These are phyloP conservation scores for Hygrophila difformis DNA, from an alignment of 257 asterid species.

Conservation along the genomic window DNA sequence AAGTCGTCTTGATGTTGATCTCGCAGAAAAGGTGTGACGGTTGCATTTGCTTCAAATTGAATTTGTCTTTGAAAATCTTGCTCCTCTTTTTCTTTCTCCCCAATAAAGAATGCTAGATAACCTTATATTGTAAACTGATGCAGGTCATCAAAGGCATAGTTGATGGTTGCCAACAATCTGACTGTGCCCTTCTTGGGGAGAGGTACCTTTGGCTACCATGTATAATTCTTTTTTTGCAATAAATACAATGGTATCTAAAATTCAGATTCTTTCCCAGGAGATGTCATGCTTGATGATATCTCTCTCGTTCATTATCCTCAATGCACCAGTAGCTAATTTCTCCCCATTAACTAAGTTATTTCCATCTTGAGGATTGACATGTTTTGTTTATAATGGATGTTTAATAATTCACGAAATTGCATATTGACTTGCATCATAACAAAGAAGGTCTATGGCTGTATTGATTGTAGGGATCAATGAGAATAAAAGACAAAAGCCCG, in stretches of 20 bases:
- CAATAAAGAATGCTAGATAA: background rate
- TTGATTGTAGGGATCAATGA: background rate
- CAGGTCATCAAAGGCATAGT: slow-evolving; percentile 96
- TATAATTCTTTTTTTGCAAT: too few species aligned
- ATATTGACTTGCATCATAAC: background rate
- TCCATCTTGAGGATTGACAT: too few species aligned
- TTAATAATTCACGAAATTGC: too few species aligned
- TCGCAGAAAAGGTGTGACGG: slow-evolving; percentile 79
- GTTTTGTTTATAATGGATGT: too few species aligned
- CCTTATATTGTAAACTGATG: slow-evolving; percentile 17
- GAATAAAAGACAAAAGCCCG: too few species aligned
- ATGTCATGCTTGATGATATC: too few species aligned
- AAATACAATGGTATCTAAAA: too few species aligned
- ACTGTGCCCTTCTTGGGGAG: slow-evolving; percentile 94
- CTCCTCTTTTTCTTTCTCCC: too few species aligned
- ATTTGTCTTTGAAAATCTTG: background rate
- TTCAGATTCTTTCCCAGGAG: too few species aligned
- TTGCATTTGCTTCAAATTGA: background rate
- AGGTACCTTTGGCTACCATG: slow-evolving; percentile 36
- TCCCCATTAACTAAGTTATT: too few species aligned
- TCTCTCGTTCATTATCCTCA: too few species aligned
- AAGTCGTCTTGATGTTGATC: slow-evolving; percentile 82
- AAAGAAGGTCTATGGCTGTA: background rate
- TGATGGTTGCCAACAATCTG: slow-evolving; percentile 84
- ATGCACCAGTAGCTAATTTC: too few species aligned